Percentiles rank a stretch among this genome's conserved stretches.
These are phyloP conservation scores for Pleurotus eryngii DNA, from an alignment of 768 basidiomycete species.

Conservation along the genomic window DNA sequence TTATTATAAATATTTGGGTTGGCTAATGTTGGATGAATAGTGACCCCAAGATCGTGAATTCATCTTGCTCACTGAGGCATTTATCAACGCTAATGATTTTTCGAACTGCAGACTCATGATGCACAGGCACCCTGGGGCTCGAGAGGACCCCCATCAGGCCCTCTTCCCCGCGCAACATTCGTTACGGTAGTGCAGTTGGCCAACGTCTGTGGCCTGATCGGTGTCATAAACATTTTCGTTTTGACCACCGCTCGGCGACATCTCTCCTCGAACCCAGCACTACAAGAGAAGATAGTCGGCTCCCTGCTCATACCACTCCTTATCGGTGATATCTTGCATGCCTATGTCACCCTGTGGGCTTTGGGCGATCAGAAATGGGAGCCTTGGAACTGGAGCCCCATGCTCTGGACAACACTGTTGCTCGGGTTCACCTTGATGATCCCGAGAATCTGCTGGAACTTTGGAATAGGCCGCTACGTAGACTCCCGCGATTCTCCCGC, in stretches of 20 bases:
- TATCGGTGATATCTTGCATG: conserved; percentile 64
- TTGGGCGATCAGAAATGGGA: conserved; percentile 70
- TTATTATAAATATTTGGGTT: conserved; percentile 5
- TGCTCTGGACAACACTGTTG: conserved; percentile 65
- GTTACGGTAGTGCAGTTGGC: conserved; percentile 75
- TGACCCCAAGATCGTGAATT: conserved; percentile 61
- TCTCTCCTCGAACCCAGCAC: conserved; percentile 50
- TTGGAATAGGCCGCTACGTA: conserved; percentile 73
- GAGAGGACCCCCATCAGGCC: conserved; percentile 40
- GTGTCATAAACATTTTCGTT: conserved; percentile 65
- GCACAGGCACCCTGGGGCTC: conserved; percentile 72
- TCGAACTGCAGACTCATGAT: conserved; percentile 56
- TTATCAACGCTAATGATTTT: conserved; percentile 6
- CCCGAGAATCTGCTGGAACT: conserved; percentile 70
- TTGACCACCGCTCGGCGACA: conserved; percentile 60
- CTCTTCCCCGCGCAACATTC: conserved; percentile 56
- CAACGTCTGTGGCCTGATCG: conserved; percentile 73
- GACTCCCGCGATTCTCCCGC: conserved; percentile 48
- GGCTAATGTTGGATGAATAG: conserved; percentile 24
- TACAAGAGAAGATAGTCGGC: conserved; percentile 71
- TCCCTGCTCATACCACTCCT: conserved; percentile 67
- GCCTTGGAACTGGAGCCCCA: conserved; percentile 58
- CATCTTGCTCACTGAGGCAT: conserved; percentile 1
- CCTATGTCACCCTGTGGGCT: conserved; percentile 70
- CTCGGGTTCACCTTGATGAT: conserved; percentile 64